These are phyloP conservation scores for Chrysanthemum seticuspe DNA, from an alignment of 129 eudicot genomes.

Conservation along the genomic window DNA sequence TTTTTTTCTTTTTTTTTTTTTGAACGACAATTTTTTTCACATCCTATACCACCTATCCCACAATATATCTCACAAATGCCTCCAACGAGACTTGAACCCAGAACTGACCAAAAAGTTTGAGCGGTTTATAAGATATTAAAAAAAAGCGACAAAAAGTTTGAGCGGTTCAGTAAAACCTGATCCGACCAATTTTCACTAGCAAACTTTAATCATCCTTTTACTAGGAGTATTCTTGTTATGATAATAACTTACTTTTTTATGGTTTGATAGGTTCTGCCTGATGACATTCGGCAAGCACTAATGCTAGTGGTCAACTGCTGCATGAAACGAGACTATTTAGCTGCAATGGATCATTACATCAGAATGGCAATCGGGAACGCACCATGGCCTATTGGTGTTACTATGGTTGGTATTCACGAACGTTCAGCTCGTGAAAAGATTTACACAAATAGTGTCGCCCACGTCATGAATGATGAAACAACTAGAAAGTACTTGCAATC, in stretches of 20 bases:
- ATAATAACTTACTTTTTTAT: not conserved
- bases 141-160: too few species aligned
- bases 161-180: too few species aligned
- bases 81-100: too few species aligned
- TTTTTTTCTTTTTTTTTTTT: too few species aligned
- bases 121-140: too few species aligned
- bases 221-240: not conserved
- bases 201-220: too few species aligned
- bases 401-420: conserved; percentile 99
- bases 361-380: conserved; percentile 96
- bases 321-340: conserved; percentile 75
- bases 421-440: conserved; percentile 99
- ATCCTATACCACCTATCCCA: too few species aligned
- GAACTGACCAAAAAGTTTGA: too few species aligned
- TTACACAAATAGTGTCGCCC: conserved; percentile 98
- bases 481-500: conserved; percentile 95
- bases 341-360: conserved; percentile 95
- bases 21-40: too few species aligned
- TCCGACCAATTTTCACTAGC: too few species aligned
- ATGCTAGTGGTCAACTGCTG: conserved; percentile 79
- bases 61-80: too few species aligned
- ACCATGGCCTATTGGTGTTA: conserved; percentile 99
- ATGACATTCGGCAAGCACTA: conserved; percentile 78
- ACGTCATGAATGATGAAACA: conserved; percentile 96
- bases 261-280: conserved; percentile 63